Evolutionary conservation across 2,329 filamentous ascomycete species (phyloP), one percentile per base, ranked within the genome.

Genomic region (Sodiomyces alkalinus): DNA sequence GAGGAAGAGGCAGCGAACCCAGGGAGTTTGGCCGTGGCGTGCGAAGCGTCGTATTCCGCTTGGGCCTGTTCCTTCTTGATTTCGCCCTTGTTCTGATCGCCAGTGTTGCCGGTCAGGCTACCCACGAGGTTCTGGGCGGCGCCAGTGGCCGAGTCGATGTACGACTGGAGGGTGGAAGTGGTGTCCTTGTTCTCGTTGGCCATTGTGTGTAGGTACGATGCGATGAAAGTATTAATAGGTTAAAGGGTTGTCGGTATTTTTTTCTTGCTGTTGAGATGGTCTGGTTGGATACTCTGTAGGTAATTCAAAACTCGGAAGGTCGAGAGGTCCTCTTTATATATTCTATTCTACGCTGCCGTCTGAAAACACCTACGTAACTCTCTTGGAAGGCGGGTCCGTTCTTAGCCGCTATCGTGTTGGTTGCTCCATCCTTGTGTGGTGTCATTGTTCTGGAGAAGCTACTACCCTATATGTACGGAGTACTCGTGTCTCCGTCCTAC

Each of bases 111-210:
- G 7, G 80, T 86, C 31, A 92, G 35, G 36, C 60, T 67, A 38
- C 82, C 81, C 27, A 90, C 42, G 27, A 65, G 72, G 36, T 66
- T 77, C 56, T 92, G 82, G 29, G 75, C 68, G 30, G 74, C 62
- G 40, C 80, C 81, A 20, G 73, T 65, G 44, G 79, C 80, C 10
- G 68, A 68, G 64, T 86, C 77, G 42, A 81, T 48, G 56, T 75
- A 76, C 32, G 80, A 79, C 64, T 87, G 70, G 46, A 86, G 65
- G 38, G 85, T 90, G 37, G 82, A 92, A 41, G 77, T 68, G 30
- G 36, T 38, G 12, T 37, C 27, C 28, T 34, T 30, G 30, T 38
- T 38, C 12, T 37, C 27, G 30, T 34, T 30, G 32, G 36, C 31
- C 36, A 38, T 38, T 19, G n/a, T 37, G 32, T 13, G 13, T 14